Evolutionary conservation across 352 stramenopile genomes (phyloP).

Genomic region (Pythium sukuiense): DNA sequence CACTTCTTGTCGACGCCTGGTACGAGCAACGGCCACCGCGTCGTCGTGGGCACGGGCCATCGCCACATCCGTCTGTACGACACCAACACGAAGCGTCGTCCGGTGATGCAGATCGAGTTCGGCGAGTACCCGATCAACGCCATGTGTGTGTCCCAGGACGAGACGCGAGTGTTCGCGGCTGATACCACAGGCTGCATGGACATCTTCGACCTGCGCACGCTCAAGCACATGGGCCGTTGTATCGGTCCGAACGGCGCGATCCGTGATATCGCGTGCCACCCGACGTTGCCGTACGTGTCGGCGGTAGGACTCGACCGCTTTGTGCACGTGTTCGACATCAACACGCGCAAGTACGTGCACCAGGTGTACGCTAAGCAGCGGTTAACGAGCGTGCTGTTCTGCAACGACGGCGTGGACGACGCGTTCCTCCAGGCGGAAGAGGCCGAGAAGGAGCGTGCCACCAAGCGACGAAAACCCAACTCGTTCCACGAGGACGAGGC

Average conservation of each 20-base stretch:
- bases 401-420: slow-evolving; percentile 73
- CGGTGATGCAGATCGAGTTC: slow-evolving; percentile 69
- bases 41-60: slow-evolving; percentile 77
- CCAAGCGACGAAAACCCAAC: slow-evolving; percentile 53
- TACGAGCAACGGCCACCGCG: slow-evolving; percentile 65
- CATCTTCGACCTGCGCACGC: slow-evolving; percentile 86
- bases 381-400: slow-evolving; percentile 92
- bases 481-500: slow-evolving; percentile 35
- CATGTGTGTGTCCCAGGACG: slow-evolving; percentile 65
- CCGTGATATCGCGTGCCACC: slow-evolving; percentile 87
- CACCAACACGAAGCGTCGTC: slow-evolving; percentile 81
- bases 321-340: slow-evolving; percentile 91
- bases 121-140: slow-evolving; percentile 77
- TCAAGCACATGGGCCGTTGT: slow-evolving; percentile 86
- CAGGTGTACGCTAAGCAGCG: slow-evolving; percentile 85
- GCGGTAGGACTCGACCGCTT: slow-evolving; percentile 94
- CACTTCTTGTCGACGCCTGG: slow-evolving; percentile 53
- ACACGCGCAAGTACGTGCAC: slow-evolving; percentile 73
- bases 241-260: slow-evolving; percentile 91
- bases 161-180: slow-evolving; percentile 81
- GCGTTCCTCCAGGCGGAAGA: slow-evolving; percentile 32
- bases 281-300: slow-evolving; percentile 87
- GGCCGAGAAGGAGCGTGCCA: slow-evolving; percentile 30
- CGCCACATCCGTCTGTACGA: slow-evolving; percentile 87
- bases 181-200: slow-evolving; percentile 91